Evolutionary conservation across 164 flowering plant species (phyloP).

Genomic region (Platanus orientalis): DNA sequence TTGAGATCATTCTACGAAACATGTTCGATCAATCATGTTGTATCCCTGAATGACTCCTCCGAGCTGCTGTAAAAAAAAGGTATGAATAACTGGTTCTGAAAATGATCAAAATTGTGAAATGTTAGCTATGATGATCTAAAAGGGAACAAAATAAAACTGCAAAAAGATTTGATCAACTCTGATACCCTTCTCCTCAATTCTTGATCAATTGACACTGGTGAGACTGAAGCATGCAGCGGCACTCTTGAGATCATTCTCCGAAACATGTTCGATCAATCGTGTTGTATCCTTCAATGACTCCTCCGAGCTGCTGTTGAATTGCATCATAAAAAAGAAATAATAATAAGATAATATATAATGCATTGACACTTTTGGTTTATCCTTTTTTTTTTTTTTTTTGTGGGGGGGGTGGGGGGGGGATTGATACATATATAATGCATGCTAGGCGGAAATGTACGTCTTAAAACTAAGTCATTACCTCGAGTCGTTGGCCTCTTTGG

Average conservation of each 20-base stretch:
- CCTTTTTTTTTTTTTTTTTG: not conserved
- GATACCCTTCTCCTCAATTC: not conserved
- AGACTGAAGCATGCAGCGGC: constrained; percentile 71
- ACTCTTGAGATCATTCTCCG: constrained; percentile 55
- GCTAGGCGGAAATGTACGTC: too few species aligned
- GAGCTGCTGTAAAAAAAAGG: constrained; percentile 60
- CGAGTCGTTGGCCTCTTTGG: constrained; percentile 57
- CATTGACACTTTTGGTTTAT: not conserved
- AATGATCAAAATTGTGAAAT: too few species aligned
- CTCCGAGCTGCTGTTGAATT: constrained; percentile 45
- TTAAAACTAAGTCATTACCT: constrained; percentile 31
- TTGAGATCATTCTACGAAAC: constrained; percentile 56
- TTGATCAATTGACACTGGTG: constrained; percentile 41
- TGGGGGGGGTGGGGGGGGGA: too few species aligned
- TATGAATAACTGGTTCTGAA: too few species aligned
- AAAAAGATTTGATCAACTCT: too few species aligned
- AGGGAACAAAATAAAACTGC: too few species aligned
- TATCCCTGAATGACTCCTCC: constrained; percentile 49
- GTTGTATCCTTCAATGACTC: constrained; percentile 48
- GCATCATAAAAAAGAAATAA: not conserved
- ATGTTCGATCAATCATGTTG: constrained; percentile 41
- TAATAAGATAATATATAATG: not conserved
- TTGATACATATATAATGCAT: too few species aligned
- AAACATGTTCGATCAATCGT: constrained; percentile 41
- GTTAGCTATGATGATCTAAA: too few species aligned